Evolutionary conservation across 164 flowering plant genomes (phyloP).

Genomic region (Nelumbo lutea): DNA sequence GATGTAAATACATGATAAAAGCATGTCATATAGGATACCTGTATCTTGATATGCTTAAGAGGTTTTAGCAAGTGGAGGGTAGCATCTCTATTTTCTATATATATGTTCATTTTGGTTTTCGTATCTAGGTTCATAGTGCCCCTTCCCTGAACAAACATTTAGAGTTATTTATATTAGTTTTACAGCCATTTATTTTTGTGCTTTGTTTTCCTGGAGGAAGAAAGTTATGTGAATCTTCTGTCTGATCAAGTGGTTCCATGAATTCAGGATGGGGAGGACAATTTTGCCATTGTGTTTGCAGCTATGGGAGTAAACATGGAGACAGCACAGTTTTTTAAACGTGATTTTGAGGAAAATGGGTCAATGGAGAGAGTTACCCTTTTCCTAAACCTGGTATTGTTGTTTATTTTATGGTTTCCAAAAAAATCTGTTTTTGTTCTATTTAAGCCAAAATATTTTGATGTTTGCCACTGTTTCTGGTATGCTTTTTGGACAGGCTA

Average conservation of each 20-base stretch:
- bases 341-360: slow-evolving; percentile 99
- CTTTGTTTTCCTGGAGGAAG: too few species aligned
- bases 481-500: slow-evolving; percentile 54
- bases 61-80: too few species aligned
- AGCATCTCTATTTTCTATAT: too few species aligned
- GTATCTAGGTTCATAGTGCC: too few species aligned
- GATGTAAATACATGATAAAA: too few species aligned
- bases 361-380: slow-evolving; percentile 99
- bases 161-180: too few species aligned
- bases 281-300: slow-evolving; percentile 98
- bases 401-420: not conserved
- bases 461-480: not conserved
- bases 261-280: slow-evolving; percentile 76
- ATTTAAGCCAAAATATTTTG: not conserved
- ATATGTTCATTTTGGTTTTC: too few species aligned
- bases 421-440: not conserved
- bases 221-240: not conserved
- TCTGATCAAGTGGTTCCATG: not conserved
- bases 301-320: slow-evolving; percentile 99
- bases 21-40: too few species aligned
- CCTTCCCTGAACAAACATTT: too few species aligned
- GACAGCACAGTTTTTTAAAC: slow-evolving; percentile 96
- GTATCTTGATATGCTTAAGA: too few species aligned
- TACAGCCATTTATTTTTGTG: too few species aligned
- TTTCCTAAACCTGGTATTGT: slow-evolving; percentile 76